Evolutionary conservation across 441 rosid species (phyloP), one percentile per base, ranked within the genome.

Genomic region (Mallotus japonicus): DNA sequence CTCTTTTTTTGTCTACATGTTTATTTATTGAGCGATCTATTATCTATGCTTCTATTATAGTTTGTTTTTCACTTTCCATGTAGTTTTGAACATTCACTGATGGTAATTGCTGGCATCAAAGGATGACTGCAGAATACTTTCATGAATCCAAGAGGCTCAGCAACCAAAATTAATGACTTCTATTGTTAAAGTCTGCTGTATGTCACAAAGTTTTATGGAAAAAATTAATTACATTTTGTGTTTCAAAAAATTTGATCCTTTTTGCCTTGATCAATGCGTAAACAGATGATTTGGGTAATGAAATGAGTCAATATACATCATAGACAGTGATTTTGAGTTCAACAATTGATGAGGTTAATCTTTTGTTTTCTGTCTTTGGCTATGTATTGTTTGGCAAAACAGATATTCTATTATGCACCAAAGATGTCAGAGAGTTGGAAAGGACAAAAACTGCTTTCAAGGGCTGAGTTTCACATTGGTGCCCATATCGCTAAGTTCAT

Each of bases 391-490:
- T 34, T 73, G 72, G 24, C 37, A 34, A 72, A 68, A 73, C 87
- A 95, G 99, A 86, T 95, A 82, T 95, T 95, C 87, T 93, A 88
- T 81, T 95, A 85, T 75, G 98, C 97, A 60, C 99, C 97, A 34
- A 95, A 93, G 90, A 88, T 90, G 89, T 86, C 94, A 0, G 99
- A 95, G 88, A 95, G 98, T 79, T 91, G 98, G 99, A 95, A 93
- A 75, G 99, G 99, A 66, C 95, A 87, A 81, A 95, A 95, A 82
- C 93, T 95, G 82, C 98, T 95, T 56, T 86, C 97, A 32, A 91
- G 95, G 85, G 97, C 92, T 5, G 99, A 95, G 78, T 93, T 95
- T 88, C 99, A 95, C 69, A 91, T 87, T 0, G 98, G 97, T 63
- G 90, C 99, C 69, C 97, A 87, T 72, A 90, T 95, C 70, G 85